Conservation (phyloP, 768 basidiomycete species). For the Mycena amicta region DNA sequence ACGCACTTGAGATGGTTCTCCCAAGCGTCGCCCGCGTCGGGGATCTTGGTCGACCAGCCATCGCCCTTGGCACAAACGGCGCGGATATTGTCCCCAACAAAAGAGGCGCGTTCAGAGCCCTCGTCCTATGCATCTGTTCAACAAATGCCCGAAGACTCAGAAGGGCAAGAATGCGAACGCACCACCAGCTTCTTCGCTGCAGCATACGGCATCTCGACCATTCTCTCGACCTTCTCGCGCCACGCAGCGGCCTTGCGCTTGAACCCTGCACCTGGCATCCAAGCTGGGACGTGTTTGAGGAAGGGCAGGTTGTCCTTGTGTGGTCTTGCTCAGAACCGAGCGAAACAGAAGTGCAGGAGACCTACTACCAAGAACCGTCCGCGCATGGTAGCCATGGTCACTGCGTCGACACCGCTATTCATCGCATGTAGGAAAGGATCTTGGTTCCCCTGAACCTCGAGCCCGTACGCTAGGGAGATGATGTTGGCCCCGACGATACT, state of each 20-base stretch:
- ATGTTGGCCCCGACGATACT: neutral
- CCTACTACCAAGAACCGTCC: neutral
- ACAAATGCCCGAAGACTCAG: slow-evolving; percentile 1
- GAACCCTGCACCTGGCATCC: slow-evolving; percentile 24
- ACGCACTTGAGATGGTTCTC: slow-evolving; percentile 24
- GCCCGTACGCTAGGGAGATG: neutral
- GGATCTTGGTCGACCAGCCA: neutral
- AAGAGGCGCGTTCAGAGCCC: neutral
- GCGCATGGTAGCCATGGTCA: neutral
- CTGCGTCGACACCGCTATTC: neutral
- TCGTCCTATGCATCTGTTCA: neutral
- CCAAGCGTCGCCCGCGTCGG: neutral
- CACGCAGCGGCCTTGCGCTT: slow-evolving; percentile 19
- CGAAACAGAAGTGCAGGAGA: neutral
- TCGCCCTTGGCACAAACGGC: neutral
- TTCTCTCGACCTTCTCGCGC: neutral
- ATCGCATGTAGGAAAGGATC: neutral
- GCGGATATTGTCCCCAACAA: neutral
- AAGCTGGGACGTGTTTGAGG: slow-evolving; percentile 21
- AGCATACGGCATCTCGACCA: neutral
- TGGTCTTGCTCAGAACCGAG: no score
- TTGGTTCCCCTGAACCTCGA: neutral
- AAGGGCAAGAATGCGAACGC: neutral
- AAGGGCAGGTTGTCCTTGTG: slow-evolving; percentile 26
- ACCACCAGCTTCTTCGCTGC: neutral